Conservation (phyloP, 176 grass and related monocot species). For the Rhynchospora tenuis region DNA sequence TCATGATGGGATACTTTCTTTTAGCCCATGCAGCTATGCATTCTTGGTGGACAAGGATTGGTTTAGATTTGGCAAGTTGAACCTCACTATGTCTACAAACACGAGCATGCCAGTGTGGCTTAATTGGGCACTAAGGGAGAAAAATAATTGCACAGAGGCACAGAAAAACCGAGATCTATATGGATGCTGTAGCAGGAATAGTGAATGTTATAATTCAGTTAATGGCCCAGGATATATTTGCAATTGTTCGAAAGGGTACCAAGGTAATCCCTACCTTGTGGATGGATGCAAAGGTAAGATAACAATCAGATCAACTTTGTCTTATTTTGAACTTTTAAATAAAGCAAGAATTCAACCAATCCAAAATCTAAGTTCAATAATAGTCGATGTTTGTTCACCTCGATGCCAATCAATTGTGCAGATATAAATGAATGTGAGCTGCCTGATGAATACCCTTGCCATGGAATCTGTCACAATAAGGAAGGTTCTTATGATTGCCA, state of each 20-base stretch:
- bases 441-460: constrained; percentile 20
- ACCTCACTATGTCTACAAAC: constrained; percentile 32
- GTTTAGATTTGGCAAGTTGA: constrained; percentile 42
- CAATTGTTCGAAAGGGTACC: constrained; percentile 38
- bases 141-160: constrained; percentile 23
- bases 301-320: not conserved
- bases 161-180: not conserved
- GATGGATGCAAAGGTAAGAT: constrained; percentile 39
- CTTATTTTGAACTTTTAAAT: not conserved
- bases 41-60: constrained; percentile 42
- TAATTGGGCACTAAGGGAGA: constrained; percentile 57
- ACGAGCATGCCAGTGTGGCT: constrained; percentile 42
- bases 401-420: not conserved
- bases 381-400: not conserved
- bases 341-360: not conserved
- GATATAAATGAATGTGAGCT: constrained; percentile 56
- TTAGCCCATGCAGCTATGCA: constrained; percentile 47
- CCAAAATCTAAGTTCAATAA: not conserved
- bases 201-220: constrained; percentile 22
- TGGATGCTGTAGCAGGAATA: constrained; percentile 27
- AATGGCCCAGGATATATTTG: constrained; percentile 48
- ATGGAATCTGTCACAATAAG: constrained; percentile 39
- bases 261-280: constrained; percentile 39
- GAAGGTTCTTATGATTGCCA: constrained; percentile 22
- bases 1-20: constrained; percentile 12